phyloP scores from a whole-genome alignment of 306 rosid genomes.

The Prunus mira region DNA sequence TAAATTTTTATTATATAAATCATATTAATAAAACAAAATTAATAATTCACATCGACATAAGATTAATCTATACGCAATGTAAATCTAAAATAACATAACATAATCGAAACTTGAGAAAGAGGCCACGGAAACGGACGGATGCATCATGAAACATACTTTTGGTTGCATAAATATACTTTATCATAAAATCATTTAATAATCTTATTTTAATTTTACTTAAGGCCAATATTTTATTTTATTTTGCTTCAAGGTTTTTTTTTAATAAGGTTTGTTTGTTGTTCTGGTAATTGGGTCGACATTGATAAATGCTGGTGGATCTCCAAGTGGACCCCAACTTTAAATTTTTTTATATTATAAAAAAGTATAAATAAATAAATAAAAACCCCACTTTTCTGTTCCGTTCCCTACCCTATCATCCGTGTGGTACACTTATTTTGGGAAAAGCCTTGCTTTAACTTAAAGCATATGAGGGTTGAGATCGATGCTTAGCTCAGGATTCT shows the following conservation, averaged over 20 bases:
- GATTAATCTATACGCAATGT: not conserved
- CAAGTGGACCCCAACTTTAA: not conserved
- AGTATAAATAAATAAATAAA: too few species aligned
- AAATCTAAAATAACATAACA: too few species aligned
- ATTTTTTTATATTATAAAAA: accelerated
- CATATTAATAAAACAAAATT: too few species aligned
- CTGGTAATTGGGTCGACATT: slow-evolving; percentile 18
- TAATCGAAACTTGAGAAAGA: not conserved
- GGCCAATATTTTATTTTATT: not conserved
- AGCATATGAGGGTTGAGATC: slow-evolving; percentile 44
- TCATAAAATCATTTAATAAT: not conserved
- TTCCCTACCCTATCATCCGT: slow-evolving; percentile 31
- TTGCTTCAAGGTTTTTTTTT: too few species aligned
- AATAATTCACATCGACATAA: too few species aligned
- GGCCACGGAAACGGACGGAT: not conserved
- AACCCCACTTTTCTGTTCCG: slow-evolving; percentile 9
- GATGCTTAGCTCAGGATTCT: slow-evolving; percentile 14
- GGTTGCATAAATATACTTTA: not conserved
- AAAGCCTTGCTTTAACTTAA: slow-evolving; percentile 60
- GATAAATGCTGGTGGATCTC: slow-evolving; percentile 28
- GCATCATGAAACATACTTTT: not conserved
- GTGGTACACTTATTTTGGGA: slow-evolving; percentile 41
- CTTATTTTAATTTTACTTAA: not conserved
- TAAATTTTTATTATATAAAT: too few species aligned
- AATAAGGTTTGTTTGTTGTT: too few species aligned